Percentiles rank a stretch among this genome's conserved stretches.
These are phyloP conservation scores for Beta lomatogona DNA, from an alignment of 179 eudicot genomes.

Conservation along the genomic window DNA sequence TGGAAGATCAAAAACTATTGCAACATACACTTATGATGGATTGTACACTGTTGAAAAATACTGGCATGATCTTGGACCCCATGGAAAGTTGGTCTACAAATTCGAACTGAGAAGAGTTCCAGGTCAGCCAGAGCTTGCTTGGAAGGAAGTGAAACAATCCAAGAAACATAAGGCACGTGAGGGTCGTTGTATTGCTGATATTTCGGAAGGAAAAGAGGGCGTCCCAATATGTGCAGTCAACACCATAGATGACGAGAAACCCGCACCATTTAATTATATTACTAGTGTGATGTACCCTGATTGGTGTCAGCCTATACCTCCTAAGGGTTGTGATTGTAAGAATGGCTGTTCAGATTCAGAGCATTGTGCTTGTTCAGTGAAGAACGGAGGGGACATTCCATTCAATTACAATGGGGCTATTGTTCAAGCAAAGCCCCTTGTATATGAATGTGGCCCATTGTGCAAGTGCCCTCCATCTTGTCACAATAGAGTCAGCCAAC, in stretches of 20 bases:
- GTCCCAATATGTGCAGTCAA: constrained; percentile 64
- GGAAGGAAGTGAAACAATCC: constrained; percentile 69
- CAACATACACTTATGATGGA: constrained; percentile 80
- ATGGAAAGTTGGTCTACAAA: constrained; percentile 66
- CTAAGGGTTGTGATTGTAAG: constrained; percentile 63
- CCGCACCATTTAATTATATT: constrained; percentile 61
- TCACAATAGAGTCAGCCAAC: constrained; percentile 73
- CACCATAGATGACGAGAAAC: constrained; percentile 58
- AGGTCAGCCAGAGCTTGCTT: constrained; percentile 73
- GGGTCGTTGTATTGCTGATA: constrained; percentile 56
- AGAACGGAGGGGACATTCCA: constrained; percentile 74
- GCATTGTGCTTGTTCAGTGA: constrained; percentile 56
- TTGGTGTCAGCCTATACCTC: constrained; percentile 44
- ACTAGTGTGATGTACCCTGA: constrained; percentile 65
- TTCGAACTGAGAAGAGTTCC: constrained; percentile 67
- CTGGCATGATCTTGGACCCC: constrained; percentile 49
- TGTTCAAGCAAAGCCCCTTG: constrained; percentile 61
- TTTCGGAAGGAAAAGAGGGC: constrained; percentile 60
- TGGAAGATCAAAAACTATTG: constrained; percentile 41
- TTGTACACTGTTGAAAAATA: constrained; percentile 61
- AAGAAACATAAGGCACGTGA: constrained; percentile 53
- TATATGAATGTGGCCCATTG: constrained; percentile 78
- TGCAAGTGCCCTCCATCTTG: constrained; percentile 78
- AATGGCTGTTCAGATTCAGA: constrained; percentile 55
- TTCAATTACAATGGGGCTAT: constrained; percentile 66